A percentile compares a stretch with the other conserved stretches of the same genome.
phyloP scores from a whole-genome alignment of 768 basidiomycete species.

The Russula sp. region DNA sequence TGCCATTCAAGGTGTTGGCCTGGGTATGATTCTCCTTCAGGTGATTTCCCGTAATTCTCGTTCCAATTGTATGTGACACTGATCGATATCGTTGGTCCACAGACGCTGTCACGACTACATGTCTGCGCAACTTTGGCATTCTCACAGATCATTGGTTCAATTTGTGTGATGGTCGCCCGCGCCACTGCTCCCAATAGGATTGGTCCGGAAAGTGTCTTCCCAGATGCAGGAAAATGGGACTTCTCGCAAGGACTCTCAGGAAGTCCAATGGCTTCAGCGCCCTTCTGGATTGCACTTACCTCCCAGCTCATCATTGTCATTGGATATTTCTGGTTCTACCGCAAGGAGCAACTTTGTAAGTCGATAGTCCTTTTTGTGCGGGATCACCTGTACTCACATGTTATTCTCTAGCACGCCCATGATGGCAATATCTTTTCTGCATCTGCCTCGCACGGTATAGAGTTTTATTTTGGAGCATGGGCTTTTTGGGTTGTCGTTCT shows the following conservation, averaged over 20 bases:
- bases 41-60: constrained; percentile 18
- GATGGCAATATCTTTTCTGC: constrained; percentile 15
- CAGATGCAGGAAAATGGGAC: constrained; percentile 88
- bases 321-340: constrained; percentile 96
- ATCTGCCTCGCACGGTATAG: constrained; percentile 19
- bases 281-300: constrained; percentile 82
- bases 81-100: constrained; percentile 7
- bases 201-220: constrained; percentile 87
- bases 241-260: constrained; percentile 62
- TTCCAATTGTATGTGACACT: not conserved
- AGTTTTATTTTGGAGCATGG: constrained; percentile 7
- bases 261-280: constrained; percentile 76
- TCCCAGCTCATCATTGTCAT: constrained; percentile 80
- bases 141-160: constrained; percentile 81
- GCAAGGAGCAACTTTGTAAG: constrained; percentile 86
- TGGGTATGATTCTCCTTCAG: constrained; percentile 87
- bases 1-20: constrained; percentile 88
- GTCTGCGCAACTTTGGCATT: constrained; percentile 91
- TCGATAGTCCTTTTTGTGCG: constrained; percentile 8
- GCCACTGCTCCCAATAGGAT: constrained; percentile 86
- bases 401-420: constrained; percentile 25
- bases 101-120: constrained; percentile 87
- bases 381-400: not conserved
- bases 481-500: constrained; percentile 7
- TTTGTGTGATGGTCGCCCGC: constrained; percentile 89